Conservation (phyloP, 2,329 filamentous ascomycete species). For the Mollisiaceae sp. region DNA sequence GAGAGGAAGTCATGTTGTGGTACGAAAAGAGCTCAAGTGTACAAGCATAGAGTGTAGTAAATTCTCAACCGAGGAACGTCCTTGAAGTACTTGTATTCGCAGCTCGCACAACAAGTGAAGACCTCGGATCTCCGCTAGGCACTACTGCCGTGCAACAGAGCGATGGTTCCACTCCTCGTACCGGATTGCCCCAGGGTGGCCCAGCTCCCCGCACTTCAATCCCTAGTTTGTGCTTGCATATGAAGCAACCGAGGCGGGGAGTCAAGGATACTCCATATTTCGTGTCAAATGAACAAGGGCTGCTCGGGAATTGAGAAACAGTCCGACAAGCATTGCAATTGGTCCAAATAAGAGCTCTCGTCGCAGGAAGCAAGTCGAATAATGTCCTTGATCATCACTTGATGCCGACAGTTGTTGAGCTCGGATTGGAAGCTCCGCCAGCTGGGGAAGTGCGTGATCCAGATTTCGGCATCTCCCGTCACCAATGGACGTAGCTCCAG, state of each 20-base stretch:
- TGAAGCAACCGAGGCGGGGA: constrained; percentile 1
- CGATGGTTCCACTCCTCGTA: neutral
- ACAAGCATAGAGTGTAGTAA: neutral
- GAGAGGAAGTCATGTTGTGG: constrained; percentile 24
- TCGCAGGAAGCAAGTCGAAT: neutral
- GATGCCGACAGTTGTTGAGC: neutral
- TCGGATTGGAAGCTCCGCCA: no score
- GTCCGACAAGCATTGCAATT: neutral
- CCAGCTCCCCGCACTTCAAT: neutral
- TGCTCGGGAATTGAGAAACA: neutral
- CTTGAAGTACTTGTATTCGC: neutral
- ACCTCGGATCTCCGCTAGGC: neutral
- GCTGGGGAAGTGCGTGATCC: no score
- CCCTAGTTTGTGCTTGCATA: neutral
- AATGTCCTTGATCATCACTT: neutral
- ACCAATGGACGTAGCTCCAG: neutral
- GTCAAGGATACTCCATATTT: neutral
- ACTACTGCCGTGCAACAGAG: neutral
- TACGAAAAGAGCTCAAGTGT: neutral
- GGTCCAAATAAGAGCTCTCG: neutral
- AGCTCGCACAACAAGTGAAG: neutral
- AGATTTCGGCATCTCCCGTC: neutral
- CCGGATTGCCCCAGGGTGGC: neutral
- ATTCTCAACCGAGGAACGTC: neutral
- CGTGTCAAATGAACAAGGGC: neutral